A percentile compares a stretch with the other conserved stretches of the same genome.
Evolutionary conservation across 192 early-diverging fungal species (phyloP).

Genomic region (Funneliformis geosporum): DNA sequence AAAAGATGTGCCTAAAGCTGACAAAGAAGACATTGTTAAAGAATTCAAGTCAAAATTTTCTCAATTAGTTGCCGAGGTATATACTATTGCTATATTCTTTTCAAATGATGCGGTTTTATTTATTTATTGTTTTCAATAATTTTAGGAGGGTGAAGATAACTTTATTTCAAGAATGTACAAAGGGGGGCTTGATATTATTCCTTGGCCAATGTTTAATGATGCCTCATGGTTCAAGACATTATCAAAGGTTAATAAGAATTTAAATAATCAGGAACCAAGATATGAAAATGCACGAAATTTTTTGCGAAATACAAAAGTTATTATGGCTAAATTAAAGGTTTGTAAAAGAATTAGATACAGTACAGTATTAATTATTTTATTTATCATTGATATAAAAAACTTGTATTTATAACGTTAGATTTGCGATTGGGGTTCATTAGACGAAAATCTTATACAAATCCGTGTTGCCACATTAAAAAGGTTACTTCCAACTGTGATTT

Average conservation of each 20-base stretch:
- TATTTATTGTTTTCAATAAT: background rate
- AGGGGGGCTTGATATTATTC: conserved; percentile 13
- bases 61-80: background rate
- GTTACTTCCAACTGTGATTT: background rate
- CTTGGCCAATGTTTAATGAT: conserved; percentile 28
- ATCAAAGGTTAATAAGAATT: conserved; percentile 1
- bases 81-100: background rate
- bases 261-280: conserved; percentile 13
- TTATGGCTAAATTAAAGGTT: conserved; percentile 17
- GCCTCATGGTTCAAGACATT: conserved; percentile 10
- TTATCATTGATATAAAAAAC: background rate
- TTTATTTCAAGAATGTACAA: conserved; percentile 23
- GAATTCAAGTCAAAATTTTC: conserved; percentile 12
- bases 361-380: background rate
- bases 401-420: background rate
- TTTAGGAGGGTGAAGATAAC: conserved; percentile 26
- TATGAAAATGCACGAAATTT: conserved; percentile 27
- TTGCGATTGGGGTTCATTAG: conserved; percentile 16
- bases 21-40: conserved; percentile 5
- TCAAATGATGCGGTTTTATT: background rate
- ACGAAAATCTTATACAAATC: conserved; percentile 6
- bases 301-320: conserved; percentile 18
- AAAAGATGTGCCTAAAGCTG: conserved; percentile 16
- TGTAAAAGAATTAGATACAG: too few species aligned
- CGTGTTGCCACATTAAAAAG: conserved; percentile 9